Evolutionary conservation across 2,329 filamentous ascomycete species (phyloP).

Genomic region (Xylariaceae sp.): DNA sequence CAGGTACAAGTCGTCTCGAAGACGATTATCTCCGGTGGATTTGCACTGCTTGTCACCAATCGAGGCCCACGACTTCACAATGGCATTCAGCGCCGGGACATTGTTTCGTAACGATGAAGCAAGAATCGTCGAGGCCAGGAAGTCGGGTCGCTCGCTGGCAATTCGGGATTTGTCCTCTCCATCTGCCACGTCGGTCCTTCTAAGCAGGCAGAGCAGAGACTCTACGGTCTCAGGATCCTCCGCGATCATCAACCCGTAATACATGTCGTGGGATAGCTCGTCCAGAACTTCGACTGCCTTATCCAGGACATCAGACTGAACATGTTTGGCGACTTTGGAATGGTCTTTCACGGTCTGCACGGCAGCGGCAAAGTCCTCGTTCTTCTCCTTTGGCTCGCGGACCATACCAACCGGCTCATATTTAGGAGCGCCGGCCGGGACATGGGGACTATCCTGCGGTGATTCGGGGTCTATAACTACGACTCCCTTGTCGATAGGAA

Average conservation of each 20-base stretch:
- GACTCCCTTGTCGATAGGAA: slow-evolving; percentile 48
- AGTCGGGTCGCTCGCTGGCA: slow-evolving; percentile 29
- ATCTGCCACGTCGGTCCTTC: slow-evolving; percentile 20
- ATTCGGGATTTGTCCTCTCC: slow-evolving; percentile 12
- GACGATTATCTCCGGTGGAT: neutral
- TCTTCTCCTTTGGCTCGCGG: slow-evolving; percentile 43
- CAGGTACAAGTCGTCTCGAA: slow-evolving; percentile 25
- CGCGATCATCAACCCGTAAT: slow-evolving; percentile 61
- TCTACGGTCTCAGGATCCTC: slow-evolving; percentile 50
- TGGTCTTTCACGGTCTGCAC: slow-evolving; percentile 46
- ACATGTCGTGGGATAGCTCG: slow-evolving; percentile 64
- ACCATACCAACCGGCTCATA: slow-evolving; percentile 56
- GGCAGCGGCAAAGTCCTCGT: slow-evolving; percentile 40
- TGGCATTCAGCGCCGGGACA: slow-evolving; percentile 51
- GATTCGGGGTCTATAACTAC: slow-evolving; percentile 50
- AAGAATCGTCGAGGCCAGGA: slow-evolving; percentile 53
- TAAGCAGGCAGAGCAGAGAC: slow-evolving; percentile 54
- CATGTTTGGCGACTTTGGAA: slow-evolving; percentile 18
- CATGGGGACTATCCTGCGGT: slow-evolving; percentile 24
- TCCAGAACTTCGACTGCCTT: slow-evolving; percentile 53
- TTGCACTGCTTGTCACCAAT: neutral
- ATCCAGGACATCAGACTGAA: slow-evolving; percentile 33
- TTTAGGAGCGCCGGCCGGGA: slow-evolving; percentile 47
- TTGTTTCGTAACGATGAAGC: slow-evolving; percentile 61
- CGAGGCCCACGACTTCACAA: slow-evolving; percentile 42